Percentiles rank a stretch among this genome's conserved stretches.
Evolutionary conservation across 768 basidiomycete species (phyloP).

Genomic region (Russula griseocarnosa): DNA sequence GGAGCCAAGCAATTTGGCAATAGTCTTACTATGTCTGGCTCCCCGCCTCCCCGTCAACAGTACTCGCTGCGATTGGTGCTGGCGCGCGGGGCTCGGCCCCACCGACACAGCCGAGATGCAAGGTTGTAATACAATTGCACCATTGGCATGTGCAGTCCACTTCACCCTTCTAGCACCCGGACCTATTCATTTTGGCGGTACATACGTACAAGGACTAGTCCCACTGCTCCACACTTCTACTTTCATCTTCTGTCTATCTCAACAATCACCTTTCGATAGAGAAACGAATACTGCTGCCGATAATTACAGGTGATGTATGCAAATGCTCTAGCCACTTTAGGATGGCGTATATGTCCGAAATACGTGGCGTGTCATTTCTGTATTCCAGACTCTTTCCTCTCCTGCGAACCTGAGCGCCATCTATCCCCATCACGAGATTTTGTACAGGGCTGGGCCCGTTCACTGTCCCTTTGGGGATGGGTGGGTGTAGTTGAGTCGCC

Average conservation of each 20-base stretch:
- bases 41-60: neutral
- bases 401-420: neutral
- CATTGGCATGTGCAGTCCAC: neutral
- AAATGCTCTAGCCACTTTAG: neutral
- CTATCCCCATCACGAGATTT: neutral
- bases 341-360: neutral
- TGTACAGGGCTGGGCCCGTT: neutral
- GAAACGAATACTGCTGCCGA: neutral
- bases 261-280: conserved; percentile 3
- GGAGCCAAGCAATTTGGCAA: neutral
- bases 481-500: neutral
- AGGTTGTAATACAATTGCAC: neutral
- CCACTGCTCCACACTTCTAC: neutral
- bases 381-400: neutral
- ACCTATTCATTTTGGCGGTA: neutral
- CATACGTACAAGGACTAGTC: conserved; percentile 2
- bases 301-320: neutral
- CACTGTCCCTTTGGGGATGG: neutral
- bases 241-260: neutral
- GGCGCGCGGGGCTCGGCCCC: neutral
- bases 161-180: neutral
- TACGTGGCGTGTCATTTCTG: neutral
- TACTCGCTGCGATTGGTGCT: neutral
- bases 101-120: neutral
- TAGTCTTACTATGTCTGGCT: neutral